Conservation (phyloP, 345 rosid species). For the Corchorus capsularis region DNA sequence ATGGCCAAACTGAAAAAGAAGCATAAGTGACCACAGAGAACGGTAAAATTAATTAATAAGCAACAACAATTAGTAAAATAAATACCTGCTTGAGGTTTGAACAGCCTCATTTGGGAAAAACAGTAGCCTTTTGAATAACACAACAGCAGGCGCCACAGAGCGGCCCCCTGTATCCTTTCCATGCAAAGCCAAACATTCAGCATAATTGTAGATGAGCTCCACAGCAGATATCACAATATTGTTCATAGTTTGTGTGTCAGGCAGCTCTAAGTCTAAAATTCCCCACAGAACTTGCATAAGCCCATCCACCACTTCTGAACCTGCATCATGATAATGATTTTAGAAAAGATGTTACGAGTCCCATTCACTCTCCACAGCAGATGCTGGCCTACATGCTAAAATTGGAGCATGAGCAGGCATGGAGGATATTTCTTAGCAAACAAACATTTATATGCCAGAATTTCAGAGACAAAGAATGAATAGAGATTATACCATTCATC, state of each 20-base stretch:
- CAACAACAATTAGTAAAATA: slow-evolving; percentile 19
- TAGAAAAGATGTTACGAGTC: neutral
- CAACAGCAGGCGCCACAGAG: slow-evolving; percentile 92
- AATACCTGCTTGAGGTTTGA: slow-evolving; percentile 97
- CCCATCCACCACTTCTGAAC: slow-evolving; percentile 89
- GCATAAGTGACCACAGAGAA: slow-evolving; percentile 25
- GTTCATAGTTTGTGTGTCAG: slow-evolving; percentile 92
- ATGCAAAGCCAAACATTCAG: slow-evolving; percentile 89
- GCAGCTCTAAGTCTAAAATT: slow-evolving; percentile 90
- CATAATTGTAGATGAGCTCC: slow-evolving; percentile 91
- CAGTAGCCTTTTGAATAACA: slow-evolving; percentile 76
- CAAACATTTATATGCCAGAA: slow-evolving; percentile 2
- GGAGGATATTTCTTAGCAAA: neutral
- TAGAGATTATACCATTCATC: slow-evolving; percentile 57
- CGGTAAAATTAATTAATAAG: slow-evolving; percentile 9
- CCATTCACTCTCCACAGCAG: neutral
- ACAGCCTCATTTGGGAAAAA: slow-evolving; percentile 81
- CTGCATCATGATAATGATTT: slow-evolving; percentile 41
- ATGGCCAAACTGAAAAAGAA: slow-evolving; percentile 79
- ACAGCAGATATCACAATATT: slow-evolving; percentile 86
- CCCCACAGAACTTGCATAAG: slow-evolving; percentile 97
- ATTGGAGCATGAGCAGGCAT: neutral
- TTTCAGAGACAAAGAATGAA: neutral
- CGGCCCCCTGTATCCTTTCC: slow-evolving; percentile 59
- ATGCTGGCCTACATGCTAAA: slow-evolving; percentile 2